Evolutionary conservation across 2,329 filamentous ascomycete genomes (phyloP), one percentile per base, ranked within the genome.

Genomic region (Alternaria longipes): DNA sequence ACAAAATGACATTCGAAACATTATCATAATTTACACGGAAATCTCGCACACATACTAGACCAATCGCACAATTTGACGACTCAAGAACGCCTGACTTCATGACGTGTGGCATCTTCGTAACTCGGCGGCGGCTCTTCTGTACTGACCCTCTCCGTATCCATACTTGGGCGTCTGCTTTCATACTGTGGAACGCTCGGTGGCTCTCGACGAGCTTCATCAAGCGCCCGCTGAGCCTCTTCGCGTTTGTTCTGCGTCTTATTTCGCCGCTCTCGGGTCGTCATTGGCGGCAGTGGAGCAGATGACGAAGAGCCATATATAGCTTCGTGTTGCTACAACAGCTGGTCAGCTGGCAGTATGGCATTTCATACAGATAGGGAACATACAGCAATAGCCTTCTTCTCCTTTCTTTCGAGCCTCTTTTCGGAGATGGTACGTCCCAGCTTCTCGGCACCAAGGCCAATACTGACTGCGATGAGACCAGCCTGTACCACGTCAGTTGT

Each of bases 341-440:
- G 24, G n/a, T 60, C n/a, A 60, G 41, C 38, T 44, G 12, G 2
- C 7, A 18, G n/a, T 12, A 38, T 8, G n/a, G 28, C 28, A 0
- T 1, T 8, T 22, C 5, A 44, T 50, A 12, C 24, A n/a, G 6
- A 18, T 16, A 20, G 4, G 8, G 5, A 22, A 42, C 47, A 24
- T 66, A 69, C 70, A 44, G 67, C 47, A 36, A 64, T 62, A 26
- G 65, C 62, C 45, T 72, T 72, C 53, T 68, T 70, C 28, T 70
- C 70, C 30, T 72, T 72, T 9, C 63, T 49, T 34, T 69, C 70
- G 11, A 70, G 60, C 53, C 65, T 62, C 38, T 70, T 72, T 1
- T 71, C 68, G 4, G 66, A 69, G 18, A 72, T 67, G 47, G 66
- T 71, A 22, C 63, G 64, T 57, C 52, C 63, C 54, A 56, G 59